phyloP scores from a whole-genome alignment of 768 basidiomycete species.

The Lentinus brumalis region DNA sequence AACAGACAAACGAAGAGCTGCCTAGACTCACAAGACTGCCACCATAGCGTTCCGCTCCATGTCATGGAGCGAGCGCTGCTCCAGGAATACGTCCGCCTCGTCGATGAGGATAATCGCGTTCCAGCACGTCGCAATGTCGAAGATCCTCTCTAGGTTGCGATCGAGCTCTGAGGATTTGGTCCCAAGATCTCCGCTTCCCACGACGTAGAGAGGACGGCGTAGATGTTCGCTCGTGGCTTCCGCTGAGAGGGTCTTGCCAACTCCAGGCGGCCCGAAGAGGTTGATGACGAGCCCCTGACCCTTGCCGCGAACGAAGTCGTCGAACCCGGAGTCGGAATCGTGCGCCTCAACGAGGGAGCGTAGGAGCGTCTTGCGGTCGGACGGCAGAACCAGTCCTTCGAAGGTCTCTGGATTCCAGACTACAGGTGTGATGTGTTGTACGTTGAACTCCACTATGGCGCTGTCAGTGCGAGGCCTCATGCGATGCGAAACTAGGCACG shows the following conservation, averaged over 20 bases:
- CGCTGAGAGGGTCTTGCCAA: constrained; percentile 30
- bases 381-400: constrained; percentile 29
- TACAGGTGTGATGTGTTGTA: constrained; percentile 53
- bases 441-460: constrained; percentile 56
- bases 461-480: too few relatives aligned
- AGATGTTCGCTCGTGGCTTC: constrained; percentile 28
- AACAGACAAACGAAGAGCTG: background rate
- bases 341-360: constrained; percentile 33
- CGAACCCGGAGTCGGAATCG: constrained; percentile 24
- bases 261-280: constrained; percentile 31
- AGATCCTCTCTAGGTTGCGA: constrained; percentile 26
- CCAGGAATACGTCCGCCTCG: constrained; percentile 69
- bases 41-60: constrained; percentile 70
- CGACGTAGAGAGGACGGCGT: constrained; percentile 27
- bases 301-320: constrained; percentile 37
- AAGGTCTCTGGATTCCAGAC: constrained; percentile 36
- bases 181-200: constrained; percentile 37
- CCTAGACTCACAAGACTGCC: constrained; percentile 44
- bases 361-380: constrained; percentile 29
- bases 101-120: constrained; percentile 36
- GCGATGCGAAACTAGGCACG: constrained; percentile 4
- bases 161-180: constrained; percentile 32
- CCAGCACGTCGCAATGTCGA: constrained; percentile 36
- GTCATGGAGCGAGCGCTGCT: constrained; percentile 64
- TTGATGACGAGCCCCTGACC: constrained; percentile 37